Base-by-base conservation (phyloP, 257 asterid genomes). In the Salvia hispanica region DNA sequence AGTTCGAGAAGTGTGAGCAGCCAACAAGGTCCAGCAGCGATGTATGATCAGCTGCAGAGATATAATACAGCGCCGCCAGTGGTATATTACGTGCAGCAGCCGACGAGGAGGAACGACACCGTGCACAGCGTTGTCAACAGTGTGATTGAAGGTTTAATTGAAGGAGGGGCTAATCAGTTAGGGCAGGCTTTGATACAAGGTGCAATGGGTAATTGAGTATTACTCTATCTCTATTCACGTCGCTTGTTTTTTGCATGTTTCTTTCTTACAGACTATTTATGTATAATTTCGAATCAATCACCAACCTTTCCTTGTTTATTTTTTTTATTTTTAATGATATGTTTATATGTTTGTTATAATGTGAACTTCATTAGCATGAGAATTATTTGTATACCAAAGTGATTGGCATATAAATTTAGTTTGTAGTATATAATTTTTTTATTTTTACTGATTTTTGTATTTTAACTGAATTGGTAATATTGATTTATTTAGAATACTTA, bases 121-220 rank as follows among this genome's bases (percentile, higher is more conserved):
- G 56, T 56, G 28, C 64, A 13, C 6, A 25, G 42, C 4, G 65
- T 55, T 25, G 59, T 72, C 0, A 59, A 45, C 3, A 65, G 55
- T 53, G 40, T 72, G 52, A n/a, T 64, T n/a, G 76, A 64, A 60
- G 76, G 76, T 34, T n/a, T 72, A 2, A 18, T 55, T 0, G 71
- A 63, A 57, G 71, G 71, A 15, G 76, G 36, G 9, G 71, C 66
- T 4, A 57, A 33, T 64, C 66, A 63, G 36, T 1, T 64, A 33
- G 76, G 76, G 21, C 71, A 64, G 15, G 66, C 66, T 18, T 4
- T 64, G 4, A 0, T 63, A 47, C 62, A 71, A 53, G 64, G 64
- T 54, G 71, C 70, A 11, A 5, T 72, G 48, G 76, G 66, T 39
- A 54, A 71, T 53, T 61, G 62, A 25, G 0, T 21, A 52, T 39